Conservation (phyloP, 345 rosid species). For the Combretum micranthum region DNA sequence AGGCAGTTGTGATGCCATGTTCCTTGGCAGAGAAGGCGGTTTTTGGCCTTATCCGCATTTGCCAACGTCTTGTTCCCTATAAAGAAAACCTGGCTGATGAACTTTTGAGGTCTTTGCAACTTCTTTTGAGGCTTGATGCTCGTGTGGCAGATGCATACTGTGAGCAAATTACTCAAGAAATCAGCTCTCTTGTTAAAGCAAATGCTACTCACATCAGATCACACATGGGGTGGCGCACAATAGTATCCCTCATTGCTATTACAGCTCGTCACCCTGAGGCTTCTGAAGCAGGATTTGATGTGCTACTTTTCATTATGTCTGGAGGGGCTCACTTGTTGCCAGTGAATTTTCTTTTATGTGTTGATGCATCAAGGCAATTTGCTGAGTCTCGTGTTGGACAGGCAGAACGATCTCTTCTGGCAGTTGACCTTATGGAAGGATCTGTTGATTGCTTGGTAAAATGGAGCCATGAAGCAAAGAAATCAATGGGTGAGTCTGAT, state of each 20-base stretch:
- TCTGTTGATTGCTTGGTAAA: conserved; percentile 69
- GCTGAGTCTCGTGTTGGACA: conserved; percentile 98
- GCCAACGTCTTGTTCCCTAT: conserved; percentile 94
- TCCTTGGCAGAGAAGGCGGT: conserved; percentile 93
- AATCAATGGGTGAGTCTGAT: conserved; percentile 72
- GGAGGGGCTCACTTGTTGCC: conserved; percentile 78
- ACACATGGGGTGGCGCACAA: conserved; percentile 88
- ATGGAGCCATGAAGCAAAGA: conserved; percentile 68
- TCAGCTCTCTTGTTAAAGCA: conserved; percentile 89
- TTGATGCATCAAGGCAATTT: conserved; percentile 91
- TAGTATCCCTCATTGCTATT: conserved; percentile 79
- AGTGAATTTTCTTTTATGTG: conserved; percentile 72
- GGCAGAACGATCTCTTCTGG: conserved; percentile 77
- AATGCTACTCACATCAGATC: conserved; percentile 94
- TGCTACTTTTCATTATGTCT: conserved; percentile 73
- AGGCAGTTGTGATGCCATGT: conserved; percentile 91
- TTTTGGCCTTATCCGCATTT: conserved; percentile 90
- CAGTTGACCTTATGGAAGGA: conserved; percentile 85
- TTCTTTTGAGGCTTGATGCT: conserved; percentile 94
- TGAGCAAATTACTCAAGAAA: conserved; percentile 92
- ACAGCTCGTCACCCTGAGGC: conserved; percentile 99
- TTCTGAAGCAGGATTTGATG: conserved; percentile 92
- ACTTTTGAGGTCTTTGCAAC: conserved; percentile 92
- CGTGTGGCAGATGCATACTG: conserved; percentile 98
- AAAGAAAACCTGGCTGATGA: conserved; percentile 98